These are phyloP conservation scores for Nakazawaea wickerhamii DNA, from an alignment of 805 yeast species.

Conservation along the genomic window DNA sequence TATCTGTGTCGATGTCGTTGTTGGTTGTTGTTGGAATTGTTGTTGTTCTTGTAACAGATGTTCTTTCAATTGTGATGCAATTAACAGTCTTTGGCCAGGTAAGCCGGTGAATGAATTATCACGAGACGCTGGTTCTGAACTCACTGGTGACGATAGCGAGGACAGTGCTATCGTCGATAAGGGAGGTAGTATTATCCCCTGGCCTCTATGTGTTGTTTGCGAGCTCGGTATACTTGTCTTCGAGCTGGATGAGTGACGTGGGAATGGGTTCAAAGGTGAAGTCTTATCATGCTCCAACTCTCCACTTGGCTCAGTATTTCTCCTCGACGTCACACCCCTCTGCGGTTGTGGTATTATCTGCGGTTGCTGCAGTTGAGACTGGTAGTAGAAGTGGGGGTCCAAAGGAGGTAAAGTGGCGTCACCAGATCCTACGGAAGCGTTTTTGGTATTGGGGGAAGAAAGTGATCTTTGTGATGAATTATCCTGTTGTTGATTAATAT, in stretches of 20 bases:
- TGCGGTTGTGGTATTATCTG: constrained; percentile 4
- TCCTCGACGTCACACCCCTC: constrained; percentile 1
- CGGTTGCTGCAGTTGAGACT: constrained; percentile 6
- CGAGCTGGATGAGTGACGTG: neutral
- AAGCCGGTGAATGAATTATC: neutral
- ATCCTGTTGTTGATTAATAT: too few relatives aligned
- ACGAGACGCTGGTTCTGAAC: constrained; percentile 1
- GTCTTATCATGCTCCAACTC: neutral
- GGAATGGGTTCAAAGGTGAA: neutral
- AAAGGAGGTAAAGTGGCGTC: constrained; percentile 11
- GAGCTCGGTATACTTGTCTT: neutral
- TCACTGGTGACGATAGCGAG: constrained; percentile 3
- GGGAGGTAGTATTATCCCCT: constrained; percentile 10
- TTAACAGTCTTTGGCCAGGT: neutral
- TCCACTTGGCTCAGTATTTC: constrained; percentile 8
- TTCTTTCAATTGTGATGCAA: neutral
- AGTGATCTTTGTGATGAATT: neutral
- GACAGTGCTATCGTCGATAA: constrained; percentile 9
- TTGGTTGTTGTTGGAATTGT: constrained; percentile 2
- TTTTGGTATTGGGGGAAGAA: neutral
- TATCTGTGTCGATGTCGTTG: neutral
- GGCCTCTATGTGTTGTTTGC: neutral
- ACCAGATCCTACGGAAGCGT: constrained; percentile 4
- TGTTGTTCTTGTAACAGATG: constrained; percentile 1
- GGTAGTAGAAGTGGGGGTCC: constrained; percentile 7